Conservation (phyloP, 768 basidiomycete species). For the Kwoniella mangroviensis region DNA sequence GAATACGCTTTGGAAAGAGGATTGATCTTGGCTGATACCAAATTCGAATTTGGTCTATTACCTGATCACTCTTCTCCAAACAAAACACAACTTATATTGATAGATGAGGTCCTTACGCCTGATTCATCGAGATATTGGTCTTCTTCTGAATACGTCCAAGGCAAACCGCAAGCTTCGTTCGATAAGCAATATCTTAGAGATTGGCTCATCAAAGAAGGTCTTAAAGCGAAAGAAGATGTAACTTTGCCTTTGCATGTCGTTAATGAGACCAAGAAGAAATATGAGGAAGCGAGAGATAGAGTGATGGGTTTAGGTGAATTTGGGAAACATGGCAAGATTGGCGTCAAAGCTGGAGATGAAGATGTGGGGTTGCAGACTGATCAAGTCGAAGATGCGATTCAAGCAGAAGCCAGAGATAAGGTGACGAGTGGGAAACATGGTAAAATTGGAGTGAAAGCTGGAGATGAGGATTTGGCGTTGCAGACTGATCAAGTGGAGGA, state of each 20-base stretch:
- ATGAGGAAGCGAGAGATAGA: conserved; percentile 69
- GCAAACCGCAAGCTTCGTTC: conserved; percentile 81
- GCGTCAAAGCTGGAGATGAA: conserved; percentile 15
- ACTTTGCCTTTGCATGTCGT: conserved; percentile 76
- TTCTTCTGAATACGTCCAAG: conserved; percentile 70
- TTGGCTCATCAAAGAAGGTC: conserved; percentile 78
- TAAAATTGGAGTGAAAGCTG: conserved; percentile 4
- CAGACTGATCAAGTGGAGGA: conserved; percentile 35
- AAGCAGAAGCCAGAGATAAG: conserved; percentile 17
- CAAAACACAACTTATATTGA: conserved; percentile 68
- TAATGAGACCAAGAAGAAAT: conserved; percentile 74
- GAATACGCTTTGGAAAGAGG: conserved; percentile 73
- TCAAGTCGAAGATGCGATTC: conserved; percentile 30
- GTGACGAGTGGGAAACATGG: conserved; percentile 55
- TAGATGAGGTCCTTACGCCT: conserved; percentile 96
- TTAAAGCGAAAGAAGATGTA: conserved; percentile 72
- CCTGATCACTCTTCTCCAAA: conserved; percentile 46
- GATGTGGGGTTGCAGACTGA: conserved; percentile 26
- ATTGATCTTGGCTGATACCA: conserved; percentile 95
- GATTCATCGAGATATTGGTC: conserved; percentile 99
- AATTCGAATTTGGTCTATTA: conserved; percentile 95
- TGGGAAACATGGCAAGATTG: conserved; percentile 19
- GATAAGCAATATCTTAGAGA: conserved; percentile 97
- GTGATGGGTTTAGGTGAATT: conserved; percentile 58
- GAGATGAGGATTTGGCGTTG: conserved; percentile 11